Evolutionary conservation across 495 filamentous ascomycete species (phyloP).

Genomic region (Barbatosphaeria neglecta): DNA sequence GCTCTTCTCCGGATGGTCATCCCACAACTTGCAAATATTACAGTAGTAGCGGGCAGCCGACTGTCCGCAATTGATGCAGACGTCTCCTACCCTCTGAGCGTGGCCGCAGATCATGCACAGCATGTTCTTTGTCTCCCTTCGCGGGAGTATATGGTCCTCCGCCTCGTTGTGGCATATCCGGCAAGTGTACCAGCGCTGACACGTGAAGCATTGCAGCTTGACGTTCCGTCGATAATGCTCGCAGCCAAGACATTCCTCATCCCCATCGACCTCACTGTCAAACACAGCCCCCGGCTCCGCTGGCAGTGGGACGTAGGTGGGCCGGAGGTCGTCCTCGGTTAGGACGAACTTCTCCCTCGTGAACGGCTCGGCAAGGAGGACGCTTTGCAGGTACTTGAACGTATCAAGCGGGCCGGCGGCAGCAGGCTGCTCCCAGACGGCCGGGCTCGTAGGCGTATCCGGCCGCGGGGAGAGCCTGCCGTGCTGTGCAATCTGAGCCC

Average conservation of each 20-base stretch:
- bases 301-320: conserved; percentile 47
- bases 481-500: conserved; percentile 27
- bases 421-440: conserved; percentile 11
- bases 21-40: conserved; percentile 91
- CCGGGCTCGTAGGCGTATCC: conserved; percentile 18
- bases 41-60: conserved; percentile 89
- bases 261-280: conserved; percentile 34
- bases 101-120: conserved; percentile 92
- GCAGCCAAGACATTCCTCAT: conserved; percentile 56
- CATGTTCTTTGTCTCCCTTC: conserved; percentile 85
- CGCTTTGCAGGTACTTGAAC: conserved; percentile 30
- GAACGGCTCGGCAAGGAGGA: conserved; percentile 15
- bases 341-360: conserved; percentile 49
- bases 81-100: conserved; percentile 70
- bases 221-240: conserved; percentile 91
- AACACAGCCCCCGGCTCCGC: conserved; percentile 9
- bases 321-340: conserved; percentile 55
- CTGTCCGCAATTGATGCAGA: conserved; percentile 64
- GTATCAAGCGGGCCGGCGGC: conserved; percentile 17
- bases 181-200: conserved; percentile 88
- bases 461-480: conserved; percentile 13
- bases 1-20: conserved; percentile 78
- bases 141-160: conserved; percentile 72
- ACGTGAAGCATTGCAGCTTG: conserved; percentile 84
- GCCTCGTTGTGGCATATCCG: conserved; percentile 86